A percentile compares a stretch with the other conserved stretches of the same genome.
Evolutionary conservation across 2,329 filamentous ascomycete species (phyloP).

Genomic region (Fusarium dlaminii): DNA sequence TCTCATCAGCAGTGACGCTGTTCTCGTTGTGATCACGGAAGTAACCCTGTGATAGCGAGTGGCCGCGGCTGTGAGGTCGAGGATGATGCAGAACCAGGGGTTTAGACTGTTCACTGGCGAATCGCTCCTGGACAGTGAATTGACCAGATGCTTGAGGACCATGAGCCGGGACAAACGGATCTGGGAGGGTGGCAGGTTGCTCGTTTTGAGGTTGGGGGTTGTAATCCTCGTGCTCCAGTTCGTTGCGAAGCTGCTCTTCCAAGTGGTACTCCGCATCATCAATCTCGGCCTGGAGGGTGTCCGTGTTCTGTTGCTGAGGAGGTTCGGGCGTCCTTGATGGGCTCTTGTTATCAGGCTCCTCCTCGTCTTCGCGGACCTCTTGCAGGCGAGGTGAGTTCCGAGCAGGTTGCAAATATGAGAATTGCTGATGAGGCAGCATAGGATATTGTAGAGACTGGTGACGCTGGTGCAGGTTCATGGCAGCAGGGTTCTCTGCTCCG

Average conservation of each 20-base stretch:
- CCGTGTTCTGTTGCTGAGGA: conserved; percentile 57
- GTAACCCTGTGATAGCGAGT: conserved; percentile 75
- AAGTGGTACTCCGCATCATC: conserved; percentile 88
- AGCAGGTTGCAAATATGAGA: conserved; percentile 63
- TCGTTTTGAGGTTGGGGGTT: conserved; percentile 66
- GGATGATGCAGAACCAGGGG: conserved; percentile 74
- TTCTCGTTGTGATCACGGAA: conserved; percentile 63
- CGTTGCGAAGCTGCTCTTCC: conserved; percentile 80
- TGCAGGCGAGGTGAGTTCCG: conserved; percentile 71
- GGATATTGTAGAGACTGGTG: conserved; percentile 69
- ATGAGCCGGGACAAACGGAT: conserved; percentile 47
- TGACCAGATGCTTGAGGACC: conserved; percentile 57
- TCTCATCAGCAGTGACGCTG: conserved; percentile 44
- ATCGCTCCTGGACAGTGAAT: conserved; percentile 60
- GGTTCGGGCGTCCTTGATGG: conserved; percentile 65
- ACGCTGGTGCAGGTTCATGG: conserved; percentile 61
- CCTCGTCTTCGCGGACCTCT: conserved; percentile 78
- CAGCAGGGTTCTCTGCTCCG: conserved; percentile 60
- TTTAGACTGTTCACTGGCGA: conserved; percentile 62
- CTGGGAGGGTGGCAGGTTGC: conserved; percentile 28
- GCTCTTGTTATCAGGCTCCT: conserved; percentile 64
- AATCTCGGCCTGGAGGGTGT: conserved; percentile 86
- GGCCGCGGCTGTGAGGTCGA: conserved; percentile 76
- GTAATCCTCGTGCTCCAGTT: conserved; percentile 82
- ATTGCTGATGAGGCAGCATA: conserved; percentile 65